Conservation (phyloP, 805 yeast species). For the Clavispora vitiphila region DNA sequence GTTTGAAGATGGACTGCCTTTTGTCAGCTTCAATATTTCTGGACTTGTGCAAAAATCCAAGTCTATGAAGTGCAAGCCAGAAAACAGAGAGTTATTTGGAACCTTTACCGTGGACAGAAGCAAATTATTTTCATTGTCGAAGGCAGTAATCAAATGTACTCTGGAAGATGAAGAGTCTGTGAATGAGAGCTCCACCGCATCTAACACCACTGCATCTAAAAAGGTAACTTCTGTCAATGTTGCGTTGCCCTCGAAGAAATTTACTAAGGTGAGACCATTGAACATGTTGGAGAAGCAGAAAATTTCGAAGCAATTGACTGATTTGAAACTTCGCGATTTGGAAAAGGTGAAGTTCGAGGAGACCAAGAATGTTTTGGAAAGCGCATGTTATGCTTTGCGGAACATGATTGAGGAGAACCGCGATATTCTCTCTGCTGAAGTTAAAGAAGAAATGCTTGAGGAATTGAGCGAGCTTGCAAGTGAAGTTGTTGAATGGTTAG, state of each 20-base stretch:
- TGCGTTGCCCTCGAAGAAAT: conserved; percentile 44
- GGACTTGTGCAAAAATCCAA: conserved; percentile 23
- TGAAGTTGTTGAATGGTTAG: conserved; percentile 71
- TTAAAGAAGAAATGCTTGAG: conserved; percentile 37
- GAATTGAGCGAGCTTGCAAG: conserved; percentile 27
- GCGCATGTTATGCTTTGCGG: conserved; percentile 65
- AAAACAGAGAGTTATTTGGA: conserved; percentile 28
- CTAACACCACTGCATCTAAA: conserved; percentile 13
- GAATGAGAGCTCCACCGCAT: conserved; percentile 3
- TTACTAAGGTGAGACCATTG: conserved; percentile 32
- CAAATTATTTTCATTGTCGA: conserved; percentile 44
- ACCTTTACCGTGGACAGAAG: conserved; percentile 43
- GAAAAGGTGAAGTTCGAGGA: conserved; percentile 52
- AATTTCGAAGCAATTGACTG: conserved; percentile 44
- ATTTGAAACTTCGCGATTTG: conserved; percentile 51
- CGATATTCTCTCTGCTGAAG: conserved; percentile 29
- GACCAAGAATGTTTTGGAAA: conserved; percentile 65
- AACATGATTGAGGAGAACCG: conserved; percentile 52
- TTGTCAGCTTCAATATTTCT: conserved; percentile 23
- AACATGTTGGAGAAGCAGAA: conserved; percentile 36
- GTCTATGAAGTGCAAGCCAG: conserved; percentile 37
- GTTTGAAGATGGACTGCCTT: conserved; percentile 35
- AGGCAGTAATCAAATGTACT: conserved; percentile 44
- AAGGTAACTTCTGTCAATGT: conserved; percentile 19
- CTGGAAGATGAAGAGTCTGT: conserved; percentile 14